phyloP scores from a whole-genome alignment of 345 rosid genomes.

The Eutrema yunnanense region DNA sequence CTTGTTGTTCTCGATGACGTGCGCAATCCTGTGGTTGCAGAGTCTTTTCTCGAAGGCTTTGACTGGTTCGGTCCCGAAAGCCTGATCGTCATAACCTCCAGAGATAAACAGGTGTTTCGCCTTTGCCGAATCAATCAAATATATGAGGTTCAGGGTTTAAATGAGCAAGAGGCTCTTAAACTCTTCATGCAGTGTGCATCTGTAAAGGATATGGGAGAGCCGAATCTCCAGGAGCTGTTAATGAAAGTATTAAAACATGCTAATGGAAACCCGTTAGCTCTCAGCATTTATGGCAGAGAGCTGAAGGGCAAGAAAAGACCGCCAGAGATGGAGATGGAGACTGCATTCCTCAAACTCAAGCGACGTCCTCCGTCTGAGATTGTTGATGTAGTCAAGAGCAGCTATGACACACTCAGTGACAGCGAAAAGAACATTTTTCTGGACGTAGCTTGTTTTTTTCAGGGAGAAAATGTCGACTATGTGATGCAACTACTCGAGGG shows the following conservation, averaged over 20 bases:
- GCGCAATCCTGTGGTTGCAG: background rate
- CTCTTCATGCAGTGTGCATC: background rate
- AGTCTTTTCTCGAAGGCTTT: background rate
- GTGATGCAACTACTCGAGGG: constrained; percentile 1
- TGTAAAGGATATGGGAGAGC: background rate
- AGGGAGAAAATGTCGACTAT: background rate
- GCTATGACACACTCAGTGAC: constrained; percentile 1
- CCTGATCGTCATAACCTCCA: constrained; percentile 6
- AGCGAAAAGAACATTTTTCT: background rate
- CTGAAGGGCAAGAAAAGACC: background rate
- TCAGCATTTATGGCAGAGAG: background rate
- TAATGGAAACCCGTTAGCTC: constrained; percentile 33
- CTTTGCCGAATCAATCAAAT: background rate
- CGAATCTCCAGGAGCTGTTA: background rate
- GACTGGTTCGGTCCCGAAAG: constrained; percentile 1
- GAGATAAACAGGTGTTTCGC: background rate
- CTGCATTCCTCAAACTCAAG: background rate
- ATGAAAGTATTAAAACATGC: background rate
- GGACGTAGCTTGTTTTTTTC: background rate
- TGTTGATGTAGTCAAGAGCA: background rate
- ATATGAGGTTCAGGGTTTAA: background rate
- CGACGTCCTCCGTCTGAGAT: background rate
- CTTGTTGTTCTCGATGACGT: constrained; percentile 22
- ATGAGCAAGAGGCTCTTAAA: background rate
- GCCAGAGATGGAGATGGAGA: background rate